Evolutionary conservation across 306 rosid genomes (phyloP).

Genomic region (cucumber (Cucumis sativus)): DNA sequence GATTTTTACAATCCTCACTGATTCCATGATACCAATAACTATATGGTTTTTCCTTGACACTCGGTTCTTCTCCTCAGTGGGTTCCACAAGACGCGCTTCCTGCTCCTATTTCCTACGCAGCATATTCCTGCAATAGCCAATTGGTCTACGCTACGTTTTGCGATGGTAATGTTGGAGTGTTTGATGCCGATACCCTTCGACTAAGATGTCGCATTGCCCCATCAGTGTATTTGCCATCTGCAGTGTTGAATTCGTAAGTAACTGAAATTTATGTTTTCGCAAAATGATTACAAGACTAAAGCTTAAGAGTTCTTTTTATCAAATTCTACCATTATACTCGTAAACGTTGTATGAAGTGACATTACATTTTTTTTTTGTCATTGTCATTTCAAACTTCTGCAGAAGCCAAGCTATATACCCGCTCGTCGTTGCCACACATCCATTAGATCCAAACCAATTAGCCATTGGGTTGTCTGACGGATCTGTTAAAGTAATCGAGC

Average conservation of each 20-base stretch:
- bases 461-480: slow-evolving; percentile 73
- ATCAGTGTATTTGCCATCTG: slow-evolving; percentile 40
- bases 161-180: slow-evolving; percentile 73
- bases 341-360: not conserved
- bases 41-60: slow-evolving; percentile 1
- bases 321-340: not conserved
- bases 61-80: slow-evolving; percentile 46
- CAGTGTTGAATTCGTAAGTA: slow-evolving; percentile 50
- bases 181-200: slow-evolving; percentile 65
- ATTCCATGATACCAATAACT: not conserved
- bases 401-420: slow-evolving; percentile 61
- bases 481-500: slow-evolving; percentile 74
- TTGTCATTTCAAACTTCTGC: not conserved
- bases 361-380: not conserved
- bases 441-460: slow-evolving; percentile 55
- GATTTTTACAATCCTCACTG: not conserved
- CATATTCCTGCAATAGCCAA: slow-evolving; percentile 68
- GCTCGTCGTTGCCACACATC: slow-evolving; percentile 63
- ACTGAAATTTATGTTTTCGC: not conserved
- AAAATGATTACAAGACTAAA: not conserved
- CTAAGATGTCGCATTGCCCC: slow-evolving; percentile 77
- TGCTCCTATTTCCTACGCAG: slow-evolving; percentile 59
- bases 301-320: not conserved
- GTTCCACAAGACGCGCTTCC: slow-evolving; percentile 66
- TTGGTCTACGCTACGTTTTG: slow-evolving; percentile 50